Percentiles rank a stretch among this genome's conserved stretches.
Conservation (phyloP, 257 asterid genomes). For the Solanum virginianum region DNA sequence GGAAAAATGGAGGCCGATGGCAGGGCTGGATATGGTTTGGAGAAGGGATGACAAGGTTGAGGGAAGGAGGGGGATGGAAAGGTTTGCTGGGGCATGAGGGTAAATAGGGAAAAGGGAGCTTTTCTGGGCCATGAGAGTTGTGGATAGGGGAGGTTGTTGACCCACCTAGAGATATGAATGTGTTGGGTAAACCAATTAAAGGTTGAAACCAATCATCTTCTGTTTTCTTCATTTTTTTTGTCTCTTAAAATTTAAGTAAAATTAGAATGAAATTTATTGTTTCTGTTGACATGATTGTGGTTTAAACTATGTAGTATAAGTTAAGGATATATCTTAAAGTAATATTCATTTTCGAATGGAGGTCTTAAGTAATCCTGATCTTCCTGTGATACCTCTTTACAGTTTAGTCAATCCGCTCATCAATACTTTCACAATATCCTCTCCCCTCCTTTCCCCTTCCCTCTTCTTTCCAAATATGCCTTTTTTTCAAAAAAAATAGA, state of each 20-base stretch:
- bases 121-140: background rate
- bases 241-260: background rate
- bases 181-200: background rate
- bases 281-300: background rate
- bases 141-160: background rate
- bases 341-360: background rate
- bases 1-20: background rate
- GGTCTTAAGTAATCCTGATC: background rate
- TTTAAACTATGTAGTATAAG: background rate
- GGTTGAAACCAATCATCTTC: background rate
- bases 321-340: background rate
- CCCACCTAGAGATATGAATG: background rate
- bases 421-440: background rate
- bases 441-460: background rate
- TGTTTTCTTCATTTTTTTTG: background rate
- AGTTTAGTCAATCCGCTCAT: background rate
- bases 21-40: background rate
- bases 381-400: background rate
- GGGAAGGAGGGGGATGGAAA: background rate
- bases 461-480: background rate
- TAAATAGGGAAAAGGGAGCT: background rate
- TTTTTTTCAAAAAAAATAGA: background rate
- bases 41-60: background rate
- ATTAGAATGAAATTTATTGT: background rate
- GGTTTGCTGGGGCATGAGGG: background rate